Base-by-base conservation (phyloP, 2,329 filamentous ascomycete genomes). In the Cadophora sp. region DNA sequence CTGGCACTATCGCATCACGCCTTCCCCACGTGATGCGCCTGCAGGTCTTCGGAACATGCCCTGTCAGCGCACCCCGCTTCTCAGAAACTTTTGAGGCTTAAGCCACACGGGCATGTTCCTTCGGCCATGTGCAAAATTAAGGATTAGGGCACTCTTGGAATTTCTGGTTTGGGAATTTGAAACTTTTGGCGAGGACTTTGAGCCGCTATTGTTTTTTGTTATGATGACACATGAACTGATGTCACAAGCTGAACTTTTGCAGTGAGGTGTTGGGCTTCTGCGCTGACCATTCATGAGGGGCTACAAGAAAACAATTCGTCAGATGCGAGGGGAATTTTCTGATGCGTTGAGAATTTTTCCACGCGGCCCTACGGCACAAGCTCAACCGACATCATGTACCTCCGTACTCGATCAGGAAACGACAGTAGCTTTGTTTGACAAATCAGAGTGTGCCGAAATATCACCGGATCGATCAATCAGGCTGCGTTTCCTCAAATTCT, bases 1-100 rank as follows among this genome's bases (percentile, higher is more conserved):
- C 34, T 59, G 56, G 56, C 56, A 43, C 56, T 22, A 40, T 24
- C 22, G 14, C 34, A 40, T 59, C 56, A 43, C 22, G 34, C 56
- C 12, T 37, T 19, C 22, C 4, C 9, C 56, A 59, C 56, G 56
- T 59, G 56, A 59, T 59, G 34, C 1, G 11, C 2, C 9, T 19
- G 14, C 12, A 59, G 56, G 22, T 59, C 31, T 3, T 12, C 43
- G 56, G 43, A 59, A 59, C 56, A 12, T 59, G 12, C 5, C 31
- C n/a, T 59, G 56, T 59, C 56, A 59, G 31, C 56, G n/a, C 56
- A 59, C 22, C 56, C 56, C 34, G 56, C 31, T 26, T 59, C 31
- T 26, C 4, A 12, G 37, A 12, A 26, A 19, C n/a, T 22, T 40
- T 26, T 59, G 56, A 59, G 56, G 56, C 56, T 43, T 59, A 40